Base-by-base conservation (phyloP, 2,329 filamentous ascomycete genomes). In the Ophiocordyceps sinensis region DNA sequence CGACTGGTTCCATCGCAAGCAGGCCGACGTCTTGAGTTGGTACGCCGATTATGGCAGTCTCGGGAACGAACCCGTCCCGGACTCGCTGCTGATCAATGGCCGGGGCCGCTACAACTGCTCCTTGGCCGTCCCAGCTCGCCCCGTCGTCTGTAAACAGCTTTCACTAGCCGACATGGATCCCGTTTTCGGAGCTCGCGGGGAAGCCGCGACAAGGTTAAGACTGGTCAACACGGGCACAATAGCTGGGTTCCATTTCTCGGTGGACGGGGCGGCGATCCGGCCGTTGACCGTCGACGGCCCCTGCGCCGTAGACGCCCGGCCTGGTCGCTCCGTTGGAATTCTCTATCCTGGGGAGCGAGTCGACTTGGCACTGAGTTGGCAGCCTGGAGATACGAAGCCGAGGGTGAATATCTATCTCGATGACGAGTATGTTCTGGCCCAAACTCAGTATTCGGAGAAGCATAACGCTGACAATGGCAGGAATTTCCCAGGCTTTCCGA, bases 11-110 rank as follows among this genome's bases (percentile, higher is more conserved):
- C 54, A 70, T 49, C 67, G 70, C 45, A 44, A 45, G 6, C 52
- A 54, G 15, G 59, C 60, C 0, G 58, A 62, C 7, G 61, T 63
- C 39, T 41, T 51, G 6, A 44, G 34, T 7, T 53, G 51, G 49
- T 55, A 51, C 26, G 44, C 39, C 32, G 53, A 55, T 17, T 56
- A 61, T 3, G 58, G 58, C 0, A 51, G 49, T 1, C 51, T 68
- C 2, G 61, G 69, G 7, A 72, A 64, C 58, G 61, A 65, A 2
- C 56, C 53, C 2, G 54, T 57, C 1, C 56, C 56, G 0, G 49
- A 53, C 13, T 58, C 56, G 1, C 37, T 57, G 3, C 58, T 63
- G 4, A 50, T 64, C 31, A 64, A 64, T 46, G 60, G 61, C 17
- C 47, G 43, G 2, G 54, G 54, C 2, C 46, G 51, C 21, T 59